Evolutionary conservation across 371 early-diverging fungal species (phyloP).

Genomic region (Rhizomucor miehei): DNA sequence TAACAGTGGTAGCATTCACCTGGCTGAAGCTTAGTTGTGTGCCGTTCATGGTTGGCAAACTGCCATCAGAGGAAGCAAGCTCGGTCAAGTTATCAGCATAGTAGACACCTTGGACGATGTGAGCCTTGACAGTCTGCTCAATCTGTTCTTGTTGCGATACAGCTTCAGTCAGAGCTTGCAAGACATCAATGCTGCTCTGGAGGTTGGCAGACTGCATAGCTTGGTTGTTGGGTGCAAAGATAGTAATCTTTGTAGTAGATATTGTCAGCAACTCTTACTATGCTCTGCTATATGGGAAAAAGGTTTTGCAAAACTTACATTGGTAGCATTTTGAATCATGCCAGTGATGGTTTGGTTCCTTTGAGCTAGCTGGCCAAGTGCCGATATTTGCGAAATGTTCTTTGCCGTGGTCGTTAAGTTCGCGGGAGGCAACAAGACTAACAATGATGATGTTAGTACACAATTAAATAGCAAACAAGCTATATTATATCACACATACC

Average conservation of each 20-base stretch:
- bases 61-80: constrained; percentile 10
- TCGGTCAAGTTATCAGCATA: constrained; percentile 34
- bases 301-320: no score
- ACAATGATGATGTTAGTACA: neutral
- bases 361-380: constrained; percentile 11
- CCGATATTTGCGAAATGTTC: constrained; percentile 12
- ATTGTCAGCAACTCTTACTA: no score
- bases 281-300: no score
- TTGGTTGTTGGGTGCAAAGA: constrained; percentile 31
- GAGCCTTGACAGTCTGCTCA: constrained; percentile 20
- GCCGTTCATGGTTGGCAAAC: constrained; percentile 12
- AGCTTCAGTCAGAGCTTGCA: constrained; percentile 1
- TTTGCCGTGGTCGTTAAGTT: constrained; percentile 17
- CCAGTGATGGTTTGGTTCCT: constrained; percentile 1
- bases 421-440: constrained; percentile 38
- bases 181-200: constrained; percentile 1
- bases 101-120: constrained; percentile 39
- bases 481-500: constrained; percentile 11
- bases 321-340: constrained; percentile 18
- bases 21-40: constrained; percentile 5
- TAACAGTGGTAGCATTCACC: constrained; percentile 5
- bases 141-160: constrained; percentile 1
- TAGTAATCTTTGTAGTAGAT: constrained; percentile 20
- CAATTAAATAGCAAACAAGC: neutral
- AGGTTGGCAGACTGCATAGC: constrained; percentile 1